A percentile compares a stretch with the other conserved stretches of the same genome.
phyloP scores from a whole-genome alignment of 106 monocot genomes.

The Platanthera zijinensis region DNA sequence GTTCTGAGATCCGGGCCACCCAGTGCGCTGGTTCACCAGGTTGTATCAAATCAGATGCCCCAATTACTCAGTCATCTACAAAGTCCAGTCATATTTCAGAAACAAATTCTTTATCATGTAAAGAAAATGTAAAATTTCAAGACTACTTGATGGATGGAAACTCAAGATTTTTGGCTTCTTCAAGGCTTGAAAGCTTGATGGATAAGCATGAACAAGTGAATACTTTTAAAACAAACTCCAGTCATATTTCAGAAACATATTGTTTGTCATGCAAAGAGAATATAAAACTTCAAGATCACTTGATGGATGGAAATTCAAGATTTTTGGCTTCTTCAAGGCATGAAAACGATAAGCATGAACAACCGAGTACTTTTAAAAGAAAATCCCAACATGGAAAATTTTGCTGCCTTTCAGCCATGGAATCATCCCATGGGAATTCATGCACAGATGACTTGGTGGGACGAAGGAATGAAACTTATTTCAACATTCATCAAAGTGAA shows the following conservation, averaged over 20 bases:
- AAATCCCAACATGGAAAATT: constrained; percentile 12
- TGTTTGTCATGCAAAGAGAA: constrained; percentile 13
- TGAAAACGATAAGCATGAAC: constrained; percentile 15
- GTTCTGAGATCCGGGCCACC: constrained; percentile 12
- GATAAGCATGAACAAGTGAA: constrained; percentile 12
- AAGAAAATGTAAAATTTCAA: constrained; percentile 1
- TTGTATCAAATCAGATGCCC: constrained; percentile 7
- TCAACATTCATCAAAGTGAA: constrained; percentile 15
- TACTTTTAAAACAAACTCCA: neutral
- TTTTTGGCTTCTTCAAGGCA: constrained; percentile 15
- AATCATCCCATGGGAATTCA: constrained; percentile 18
- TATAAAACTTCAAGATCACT: constrained; percentile 13
- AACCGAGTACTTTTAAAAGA: constrained; percentile 9
- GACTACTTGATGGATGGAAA: constrained; percentile 28
- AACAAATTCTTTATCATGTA: constrained; percentile 14
- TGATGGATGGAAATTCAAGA: constrained; percentile 24
- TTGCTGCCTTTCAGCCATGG: constrained; percentile 28
- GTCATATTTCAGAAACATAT: constrained; percentile 12
- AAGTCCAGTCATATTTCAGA: constrained; percentile 11
- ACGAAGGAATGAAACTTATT: constrained; percentile 12
- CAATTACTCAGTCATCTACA: constrained; percentile 15
- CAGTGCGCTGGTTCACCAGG: constrained; percentile 5
- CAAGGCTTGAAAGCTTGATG: constrained; percentile 18
- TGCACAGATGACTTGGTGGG: constrained; percentile 17
- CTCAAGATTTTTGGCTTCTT: constrained; percentile 12